These are phyloP conservation scores for Kluyveromyces sp. DNA, from an alignment of 1,139 yeast species.

Conservation along the genomic window DNA sequence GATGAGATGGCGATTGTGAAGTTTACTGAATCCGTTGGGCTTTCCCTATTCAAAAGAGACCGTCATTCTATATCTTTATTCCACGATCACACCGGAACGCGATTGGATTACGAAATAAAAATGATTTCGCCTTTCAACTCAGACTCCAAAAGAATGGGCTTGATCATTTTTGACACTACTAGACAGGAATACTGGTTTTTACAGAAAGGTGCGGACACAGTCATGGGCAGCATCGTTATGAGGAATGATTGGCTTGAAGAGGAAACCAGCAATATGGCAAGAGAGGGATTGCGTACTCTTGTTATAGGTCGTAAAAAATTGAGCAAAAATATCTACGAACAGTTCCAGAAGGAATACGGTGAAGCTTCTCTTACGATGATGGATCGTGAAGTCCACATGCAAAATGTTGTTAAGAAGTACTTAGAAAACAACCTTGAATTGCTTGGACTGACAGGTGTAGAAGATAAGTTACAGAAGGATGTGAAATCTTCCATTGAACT, in stretches of 20 bases:
- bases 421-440: conserved; percentile 82
- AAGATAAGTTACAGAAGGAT: conserved; percentile 84
- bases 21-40: conserved; percentile 81
- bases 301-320: conserved; percentile 82
- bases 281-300: conserved; percentile 93
- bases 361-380: conserved; percentile 74
- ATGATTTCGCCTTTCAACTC: conserved; percentile 91
- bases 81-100: conserved; percentile 53
- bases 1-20: conserved; percentile 97
- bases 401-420: conserved; percentile 55
- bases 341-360: conserved; percentile 57
- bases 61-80: conserved; percentile 62
- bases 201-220: conserved; percentile 95
- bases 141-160: conserved; percentile 95
- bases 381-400: conserved; percentile 70
- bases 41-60: conserved; percentile 74
- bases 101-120: conserved; percentile 57
- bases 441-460: conserved; percentile 93
- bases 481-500: conserved; percentile 90
- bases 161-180: conserved; percentile 58
- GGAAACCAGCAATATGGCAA: conserved; percentile 95
- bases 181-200: conserved; percentile 74
- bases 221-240: conserved; percentile 79
- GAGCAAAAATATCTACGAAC: conserved; percentile 45
- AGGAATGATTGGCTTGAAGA: conserved; percentile 95